A percentile compares a stretch with the other conserved stretches of the same genome.
Conservation (phyloP, 495 filamentous ascomycete genomes). For the Friedmanniomyces simplex region DNA sequence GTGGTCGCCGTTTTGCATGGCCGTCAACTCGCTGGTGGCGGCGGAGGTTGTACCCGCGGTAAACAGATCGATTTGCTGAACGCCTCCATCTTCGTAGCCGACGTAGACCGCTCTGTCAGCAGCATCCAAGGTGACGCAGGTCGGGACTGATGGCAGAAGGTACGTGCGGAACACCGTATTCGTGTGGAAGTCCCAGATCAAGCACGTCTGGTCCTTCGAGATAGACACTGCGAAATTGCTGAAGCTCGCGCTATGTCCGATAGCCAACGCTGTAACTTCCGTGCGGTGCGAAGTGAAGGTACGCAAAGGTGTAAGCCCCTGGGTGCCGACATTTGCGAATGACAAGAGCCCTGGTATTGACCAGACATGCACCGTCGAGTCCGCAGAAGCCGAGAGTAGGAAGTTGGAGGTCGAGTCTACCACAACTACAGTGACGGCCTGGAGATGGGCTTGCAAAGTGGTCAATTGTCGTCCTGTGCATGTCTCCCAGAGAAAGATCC, state of each 20-base stretch:
- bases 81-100: slow-evolving; percentile 70
- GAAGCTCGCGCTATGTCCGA: slow-evolving; percentile 56
- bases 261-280: slow-evolving; percentile 58
- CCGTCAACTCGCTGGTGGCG: neutral
- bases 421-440: slow-evolving; percentile 66
- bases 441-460: slow-evolving; percentile 80
- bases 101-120: slow-evolving; percentile 72
- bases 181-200: slow-evolving; percentile 81
- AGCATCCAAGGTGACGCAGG: slow-evolving; percentile 68
- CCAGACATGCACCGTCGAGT: slow-evolving; percentile 88
- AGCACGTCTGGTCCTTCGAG: slow-evolving; percentile 68
- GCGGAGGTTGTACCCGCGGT: slow-evolving; percentile 1
- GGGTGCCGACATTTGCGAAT: slow-evolving; percentile 39
- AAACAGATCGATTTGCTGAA: slow-evolving; percentile 76
- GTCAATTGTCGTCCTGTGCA: slow-evolving; percentile 75
- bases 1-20: slow-evolving; percentile 16
- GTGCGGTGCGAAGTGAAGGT: slow-evolving; percentile 70
- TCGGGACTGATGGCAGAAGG: slow-evolving; percentile 60
- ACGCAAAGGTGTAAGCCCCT: slow-evolving; percentile 39
- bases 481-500: slow-evolving; percentile 90
- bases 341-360: slow-evolving; percentile 63
- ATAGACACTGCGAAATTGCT: slow-evolving; percentile 69
- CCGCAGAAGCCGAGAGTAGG: slow-evolving; percentile 75
- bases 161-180: slow-evolving; percentile 67
- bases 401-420: slow-evolving; percentile 63